Percentiles rank a stretch among this genome's conserved stretches.
Evolutionary conservation across 768 basidiomycete genomes (phyloP).

Genomic region (Boletus sp.): DNA sequence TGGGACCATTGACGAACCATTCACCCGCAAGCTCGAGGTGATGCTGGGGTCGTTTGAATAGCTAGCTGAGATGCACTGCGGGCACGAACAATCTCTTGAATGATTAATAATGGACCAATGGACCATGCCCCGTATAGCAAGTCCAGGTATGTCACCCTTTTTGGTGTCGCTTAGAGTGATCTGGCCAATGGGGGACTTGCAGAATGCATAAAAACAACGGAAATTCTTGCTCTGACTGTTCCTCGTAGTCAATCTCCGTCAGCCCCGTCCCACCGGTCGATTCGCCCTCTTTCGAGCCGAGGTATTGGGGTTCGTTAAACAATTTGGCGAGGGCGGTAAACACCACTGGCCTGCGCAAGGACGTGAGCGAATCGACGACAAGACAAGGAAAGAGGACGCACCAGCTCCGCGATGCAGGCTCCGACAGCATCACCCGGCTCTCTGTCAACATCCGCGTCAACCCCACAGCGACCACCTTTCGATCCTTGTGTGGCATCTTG

Average conservation of each 20-base stretch:
- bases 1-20: no score
- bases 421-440: constrained; percentile 65
- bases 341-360: constrained; percentile 54
- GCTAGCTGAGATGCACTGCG: no score
- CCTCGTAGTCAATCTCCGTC: constrained; percentile 86
- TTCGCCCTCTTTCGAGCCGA: constrained; percentile 33
- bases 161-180: no score
- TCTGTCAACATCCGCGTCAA: constrained; percentile 76
- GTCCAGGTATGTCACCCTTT: no score
- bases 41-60: no score
- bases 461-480: constrained; percentile 83
- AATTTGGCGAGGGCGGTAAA: constrained; percentile 74
- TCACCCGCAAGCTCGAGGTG: no score
- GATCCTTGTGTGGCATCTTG: constrained; percentile 77
- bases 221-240: no score
- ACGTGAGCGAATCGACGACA: background rate
- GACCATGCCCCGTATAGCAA: no score
- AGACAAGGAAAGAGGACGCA: constrained; percentile 24
- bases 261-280: constrained; percentile 32
- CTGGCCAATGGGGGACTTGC: no score
- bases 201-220: no score
- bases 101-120: no score
- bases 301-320: constrained; percentile 74
- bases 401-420: constrained; percentile 67
- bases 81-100: no score